These are phyloP conservation scores for Coniochaeta prunicola DNA, from an alignment of 2,329 filamentous ascomycete species.

Conservation along the genomic window DNA sequence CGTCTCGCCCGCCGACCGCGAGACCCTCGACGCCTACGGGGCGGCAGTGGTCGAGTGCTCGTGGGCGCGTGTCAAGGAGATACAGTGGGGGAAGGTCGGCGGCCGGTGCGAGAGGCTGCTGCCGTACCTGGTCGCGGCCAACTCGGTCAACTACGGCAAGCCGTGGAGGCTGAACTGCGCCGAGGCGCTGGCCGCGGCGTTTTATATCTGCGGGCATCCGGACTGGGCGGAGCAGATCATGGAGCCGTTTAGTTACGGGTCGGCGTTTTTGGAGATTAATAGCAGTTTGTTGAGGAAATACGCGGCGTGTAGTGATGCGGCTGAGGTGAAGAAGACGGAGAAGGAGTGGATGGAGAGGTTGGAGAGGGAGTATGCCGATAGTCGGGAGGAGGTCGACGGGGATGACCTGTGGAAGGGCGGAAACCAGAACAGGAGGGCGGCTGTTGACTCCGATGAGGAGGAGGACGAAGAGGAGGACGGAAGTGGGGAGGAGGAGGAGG, in stretches of 20 bases:
- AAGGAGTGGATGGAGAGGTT: constrained; percentile 83
- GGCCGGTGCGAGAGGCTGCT: constrained; percentile 87
- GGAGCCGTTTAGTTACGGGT: constrained; percentile 79
- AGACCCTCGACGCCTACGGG: constrained; percentile 78
- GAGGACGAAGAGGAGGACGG: constrained; percentile 37
- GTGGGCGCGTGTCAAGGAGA: constrained; percentile 87
- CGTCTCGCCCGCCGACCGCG: constrained; percentile 74
- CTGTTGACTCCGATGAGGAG: constrained; percentile 42
- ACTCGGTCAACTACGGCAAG: constrained; percentile 94
- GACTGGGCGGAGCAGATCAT: constrained; percentile 88
- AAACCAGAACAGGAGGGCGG: constrained; percentile 67
- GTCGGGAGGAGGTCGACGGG: constrained; percentile 54
- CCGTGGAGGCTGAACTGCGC: constrained; percentile 95
- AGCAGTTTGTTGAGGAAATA: constrained; percentile 74
- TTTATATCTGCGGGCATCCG: constrained; percentile 81
- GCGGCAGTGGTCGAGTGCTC: constrained; percentile 96
- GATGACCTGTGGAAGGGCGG: constrained; percentile 86
- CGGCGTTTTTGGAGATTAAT: constrained; percentile 88
- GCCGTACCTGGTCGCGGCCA: constrained; percentile 93
- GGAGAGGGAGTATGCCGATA: constrained; percentile 82
- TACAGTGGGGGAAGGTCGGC: constrained; percentile 86
- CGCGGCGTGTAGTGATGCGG: constrained; percentile 74
- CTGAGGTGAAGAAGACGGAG: constrained; percentile 75
- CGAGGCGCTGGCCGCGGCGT: constrained; percentile 87
- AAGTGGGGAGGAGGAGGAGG: constrained; percentile 33